A percentile compares a stretch with the other conserved stretches of the same genome.
phyloP scores from a whole-genome alignment of 345 rosid species.

The Viola odorata region DNA sequence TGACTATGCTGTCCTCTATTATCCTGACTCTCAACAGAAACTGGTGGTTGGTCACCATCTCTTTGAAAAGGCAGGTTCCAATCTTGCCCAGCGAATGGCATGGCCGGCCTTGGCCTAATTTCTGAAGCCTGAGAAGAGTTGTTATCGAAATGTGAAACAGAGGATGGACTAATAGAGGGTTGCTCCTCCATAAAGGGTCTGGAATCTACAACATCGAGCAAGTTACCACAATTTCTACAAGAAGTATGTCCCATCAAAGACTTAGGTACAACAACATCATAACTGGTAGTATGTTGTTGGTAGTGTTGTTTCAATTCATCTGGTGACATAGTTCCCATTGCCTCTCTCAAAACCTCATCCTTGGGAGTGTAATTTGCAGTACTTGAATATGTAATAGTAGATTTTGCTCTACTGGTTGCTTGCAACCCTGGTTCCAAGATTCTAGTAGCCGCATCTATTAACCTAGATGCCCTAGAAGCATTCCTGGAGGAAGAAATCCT shows the following conservation, averaged over 20 bases:
- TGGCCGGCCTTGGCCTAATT: conserved; percentile 20
- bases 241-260: conserved; percentile 37
- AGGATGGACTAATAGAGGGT: conserved; percentile 15
- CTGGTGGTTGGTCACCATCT: conserved; percentile 25
- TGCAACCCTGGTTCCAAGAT: conserved; percentile 87
- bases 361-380: conserved; percentile 19
- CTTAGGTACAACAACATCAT: conserved; percentile 15
- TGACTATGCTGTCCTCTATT: conserved; percentile 8
- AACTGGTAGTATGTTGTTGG: conserved; percentile 7
- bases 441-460: conserved; percentile 76
- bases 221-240: conserved; percentile 61
- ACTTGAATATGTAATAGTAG: conserved; percentile 42
- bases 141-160: conserved; percentile 15
- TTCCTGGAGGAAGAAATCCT: conserved; percentile 46
- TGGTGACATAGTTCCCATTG: conserved; percentile 20
- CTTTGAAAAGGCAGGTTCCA: conserved; percentile 29
- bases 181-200: conserved; percentile 24
- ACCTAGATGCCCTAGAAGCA: conserved; percentile 53
- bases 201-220: conserved; percentile 42
- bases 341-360: conserved; percentile 25
- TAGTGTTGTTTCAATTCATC: conserved; percentile 21
- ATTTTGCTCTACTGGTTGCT: conserved; percentile 51
- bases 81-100: conserved; percentile 22
- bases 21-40: conserved; percentile 16
- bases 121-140: conserved; percentile 21